phyloP scores from a whole-genome alignment of 176 grass and related monocot species.

The Secale cereale region DNA sequence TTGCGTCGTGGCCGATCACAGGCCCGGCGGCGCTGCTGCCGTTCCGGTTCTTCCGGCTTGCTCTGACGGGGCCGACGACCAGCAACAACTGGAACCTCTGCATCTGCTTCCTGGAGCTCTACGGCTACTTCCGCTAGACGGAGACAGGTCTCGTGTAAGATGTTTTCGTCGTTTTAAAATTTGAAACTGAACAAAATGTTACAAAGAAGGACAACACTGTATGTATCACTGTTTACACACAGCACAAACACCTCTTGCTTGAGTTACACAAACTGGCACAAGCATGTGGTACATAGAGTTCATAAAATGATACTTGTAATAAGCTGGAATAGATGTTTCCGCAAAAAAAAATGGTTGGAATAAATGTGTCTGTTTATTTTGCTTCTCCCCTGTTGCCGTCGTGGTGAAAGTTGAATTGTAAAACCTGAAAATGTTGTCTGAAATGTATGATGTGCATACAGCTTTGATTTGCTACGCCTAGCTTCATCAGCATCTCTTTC shows the following conservation, averaged over 20 bases:
- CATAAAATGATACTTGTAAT: neutral
- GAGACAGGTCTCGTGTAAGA: neutral
- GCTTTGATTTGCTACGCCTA: neutral
- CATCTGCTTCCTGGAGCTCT: constrained; percentile 93
- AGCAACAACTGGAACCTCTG: constrained; percentile 66
- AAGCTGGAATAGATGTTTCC: neutral
- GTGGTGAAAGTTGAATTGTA: neutral
- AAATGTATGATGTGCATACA: neutral
- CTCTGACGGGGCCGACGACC: constrained; percentile 38
- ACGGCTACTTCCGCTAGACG: constrained; percentile 78
- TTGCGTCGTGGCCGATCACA: constrained; percentile 73
- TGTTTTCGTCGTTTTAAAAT: neutral
- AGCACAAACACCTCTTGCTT: neutral
- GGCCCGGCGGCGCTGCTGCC: constrained; percentile 65
- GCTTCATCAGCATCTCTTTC: no score
- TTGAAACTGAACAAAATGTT: neutral
- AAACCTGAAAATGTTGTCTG: neutral
- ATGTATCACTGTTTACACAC: neutral
- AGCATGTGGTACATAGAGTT: neutral
- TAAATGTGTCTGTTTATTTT: neutral
- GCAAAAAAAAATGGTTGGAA: no score
- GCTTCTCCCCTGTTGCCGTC: neutral
- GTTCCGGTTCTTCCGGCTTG: constrained; percentile 79
- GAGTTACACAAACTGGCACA: neutral
- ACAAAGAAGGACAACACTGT: neutral